Base-by-base conservation (phyloP, 306 rosid genomes). In the Oemleria cerasiformis region DNA sequence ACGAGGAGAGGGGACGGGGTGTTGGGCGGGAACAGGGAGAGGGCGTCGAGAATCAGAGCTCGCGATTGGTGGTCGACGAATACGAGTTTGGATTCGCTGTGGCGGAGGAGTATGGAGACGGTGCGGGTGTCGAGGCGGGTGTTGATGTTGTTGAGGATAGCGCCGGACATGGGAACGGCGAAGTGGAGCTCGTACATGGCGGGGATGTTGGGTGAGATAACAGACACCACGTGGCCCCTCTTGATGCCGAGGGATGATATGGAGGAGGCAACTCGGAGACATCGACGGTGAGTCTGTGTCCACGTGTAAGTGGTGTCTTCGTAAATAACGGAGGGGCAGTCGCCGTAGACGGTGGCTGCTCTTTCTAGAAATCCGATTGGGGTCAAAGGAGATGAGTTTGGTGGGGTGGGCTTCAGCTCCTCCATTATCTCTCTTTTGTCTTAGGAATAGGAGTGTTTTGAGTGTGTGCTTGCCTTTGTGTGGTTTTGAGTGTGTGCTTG, bases 141-240 rank as follows among this genome's bases (percentile, higher is more conserved):
- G 77, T 88, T 88, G 80, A 88, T 72, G 77, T 38, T 74, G 84
- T 79, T 87, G 77, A 88, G 88, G 57, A 80, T 42, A 23, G 90
- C 87, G 0, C 96, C 92, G 68, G 84, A 30, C 87, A 91, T 78
- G 3, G 96, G 97, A 11, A 88, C 87, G 6, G 92, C 86, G 67
- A 91, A 91, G 9, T 91, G 95, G 48, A 91, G 91, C 62, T 88
- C 92, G 73, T 88, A 91, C 91, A 86, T 85, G 41, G 91, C 65
- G 3, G 92, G 90, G 10, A 77, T 70, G 77, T 88, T 92, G 72
- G 91, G 90, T 16, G 88, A 73, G 36, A 92, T 8, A 3, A 85
- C 88, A 34, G 97, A 88, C n/a, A 87, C 89, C 0, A 87, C 88
- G 5, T 85, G 72, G 17, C 91, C 73, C 0, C 47, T 47, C 5